phyloP scores from a whole-genome alignment of 345 rosid genomes.

The Eucalyptus decipiens region DNA sequence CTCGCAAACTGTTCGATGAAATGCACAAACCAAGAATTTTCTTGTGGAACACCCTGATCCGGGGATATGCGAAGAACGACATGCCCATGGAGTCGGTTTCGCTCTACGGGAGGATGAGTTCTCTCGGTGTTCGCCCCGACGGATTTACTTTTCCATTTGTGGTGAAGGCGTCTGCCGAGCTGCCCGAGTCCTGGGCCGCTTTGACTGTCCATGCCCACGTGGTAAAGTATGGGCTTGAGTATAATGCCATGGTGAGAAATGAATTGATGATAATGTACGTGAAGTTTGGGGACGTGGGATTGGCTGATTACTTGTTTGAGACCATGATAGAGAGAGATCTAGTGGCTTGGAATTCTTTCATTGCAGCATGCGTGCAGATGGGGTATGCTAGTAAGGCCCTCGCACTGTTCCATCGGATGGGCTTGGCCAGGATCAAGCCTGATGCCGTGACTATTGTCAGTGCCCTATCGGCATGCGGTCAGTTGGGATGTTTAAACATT shows the following conservation, averaged over 20 bases:
- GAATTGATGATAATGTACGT: constrained; percentile 37
- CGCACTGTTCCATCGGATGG: constrained; percentile 16
- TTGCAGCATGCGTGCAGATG: constrained; percentile 22
- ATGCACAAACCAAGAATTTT: constrained; percentile 41
- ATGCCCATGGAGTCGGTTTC: constrained; percentile 5
- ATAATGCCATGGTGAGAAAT: constrained; percentile 20
- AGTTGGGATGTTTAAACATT: constrained; percentile 27
- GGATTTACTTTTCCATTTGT: constrained; percentile 33
- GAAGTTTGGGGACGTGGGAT: constrained; percentile 19
- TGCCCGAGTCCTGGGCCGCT: constrained; percentile 3
- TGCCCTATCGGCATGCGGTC: constrained; percentile 38
- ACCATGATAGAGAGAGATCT: constrained; percentile 39
- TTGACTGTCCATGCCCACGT: constrained; percentile 19
- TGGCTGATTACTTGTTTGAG: constrained; percentile 29
- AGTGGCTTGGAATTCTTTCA: constrained; percentile 38
- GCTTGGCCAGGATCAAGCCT: constrained; percentile 6
- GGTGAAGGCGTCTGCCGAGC: constrained; percentile 25
- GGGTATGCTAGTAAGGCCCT: constrained; percentile 24
- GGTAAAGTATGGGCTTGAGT: constrained; percentile 24
- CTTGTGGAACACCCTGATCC: constrained; percentile 44
- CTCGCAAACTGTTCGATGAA: constrained; percentile 37
- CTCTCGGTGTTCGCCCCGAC: constrained; percentile 20
- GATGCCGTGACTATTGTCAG: constrained; percentile 29
- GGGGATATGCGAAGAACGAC: constrained; percentile 20
- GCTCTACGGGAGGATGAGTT: constrained; percentile 18